Base-by-base conservation (phyloP, 352 stramenopile species). In the Pythium oligandrum region DNA sequence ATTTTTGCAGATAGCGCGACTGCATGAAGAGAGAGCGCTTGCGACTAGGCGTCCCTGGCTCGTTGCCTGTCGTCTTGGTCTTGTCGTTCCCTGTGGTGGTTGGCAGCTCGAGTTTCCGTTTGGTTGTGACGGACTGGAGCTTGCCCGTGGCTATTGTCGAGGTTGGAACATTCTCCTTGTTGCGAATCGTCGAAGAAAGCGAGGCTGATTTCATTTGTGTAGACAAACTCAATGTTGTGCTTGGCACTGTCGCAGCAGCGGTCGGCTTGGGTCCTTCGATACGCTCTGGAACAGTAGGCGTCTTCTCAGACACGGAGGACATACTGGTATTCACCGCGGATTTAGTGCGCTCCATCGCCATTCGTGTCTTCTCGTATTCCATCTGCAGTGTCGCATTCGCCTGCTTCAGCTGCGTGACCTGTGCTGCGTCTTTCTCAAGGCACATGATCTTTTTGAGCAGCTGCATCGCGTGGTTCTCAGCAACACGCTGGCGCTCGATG, bases 311-410 rank as follows among this genome's bases (percentile, higher is more conserved):
- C 17, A 26, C 17, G 17, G 17, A 26, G 17, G 17, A 0, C 17
- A 26, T 0, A 26, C 17, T 26, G 17, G 17, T 26, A 26, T 26
- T 26, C 17, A 26, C 17, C 17, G 17, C 17, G 17, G 17, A 26
- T 26, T 26, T 26, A 26, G 17, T 26, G 17, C 17, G 17, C 46
- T 88, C 78, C 79, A 90, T 88, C 1, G 74, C 65, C 53, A 77
- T 56, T 51, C 82, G 81, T 5, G 75, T 70, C 51, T 75, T 78
- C 43, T 86, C 75, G 52, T 81, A 78, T 44, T 90, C 69, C n/a
- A 61, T 59, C 31, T 72, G 75, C n/a, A 90, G 60, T 45, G 55
- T 68, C 1, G 57, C 59, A 45, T 87, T 85, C 39, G 88, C 77
- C 2, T 73, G 61, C 38, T 68, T 64, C 0, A 86, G 56, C 35